Conservation (phyloP, 2,329 filamentous ascomycete genomes). For the Metarhizium guizhouense region DNA sequence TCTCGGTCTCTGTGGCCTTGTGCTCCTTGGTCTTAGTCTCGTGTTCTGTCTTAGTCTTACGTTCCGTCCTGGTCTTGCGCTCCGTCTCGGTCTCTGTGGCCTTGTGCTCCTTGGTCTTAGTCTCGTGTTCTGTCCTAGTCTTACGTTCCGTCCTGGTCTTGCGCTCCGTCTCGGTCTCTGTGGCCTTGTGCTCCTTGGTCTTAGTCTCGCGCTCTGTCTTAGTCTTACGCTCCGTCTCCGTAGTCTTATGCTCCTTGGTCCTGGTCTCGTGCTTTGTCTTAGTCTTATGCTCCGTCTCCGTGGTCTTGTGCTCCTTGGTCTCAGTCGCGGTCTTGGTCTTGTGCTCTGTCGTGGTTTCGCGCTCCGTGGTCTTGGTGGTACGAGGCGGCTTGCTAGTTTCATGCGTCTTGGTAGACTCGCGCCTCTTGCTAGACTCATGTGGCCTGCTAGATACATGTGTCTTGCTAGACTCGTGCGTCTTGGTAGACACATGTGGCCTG, state of each 20-base stretch:
- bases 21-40: neutral
- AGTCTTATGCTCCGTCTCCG: too few species aligned
- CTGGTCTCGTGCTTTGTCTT: neutral
- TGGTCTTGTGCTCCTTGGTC: slow-evolving; percentile 10
- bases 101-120: neutral
- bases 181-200: neutral
- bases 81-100: neutral
- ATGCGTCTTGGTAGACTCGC: too few species aligned
- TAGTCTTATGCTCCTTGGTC: neutral
- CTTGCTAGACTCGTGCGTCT: too few species aligned
- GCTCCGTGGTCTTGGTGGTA: neutral
- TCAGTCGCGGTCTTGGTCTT: neutral
- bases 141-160: neutral
- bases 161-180: neutral
- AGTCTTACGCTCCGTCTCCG: neutral
- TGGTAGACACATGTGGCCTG: too few species aligned
- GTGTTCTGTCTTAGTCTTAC: neutral
- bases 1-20: neutral
- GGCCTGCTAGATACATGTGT: too few species aligned
- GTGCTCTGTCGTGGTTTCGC: neutral
- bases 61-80: neutral
- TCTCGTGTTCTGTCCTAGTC: neutral
- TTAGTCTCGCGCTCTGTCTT: neutral
- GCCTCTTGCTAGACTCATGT: too few species aligned
- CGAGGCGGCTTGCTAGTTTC: neutral